A percentile compares a stretch with the other conserved stretches of the same genome.
Evolutionary conservation across 495 filamentous ascomycete genomes (phyloP).

Genomic region (Letharia lupina): DNA sequence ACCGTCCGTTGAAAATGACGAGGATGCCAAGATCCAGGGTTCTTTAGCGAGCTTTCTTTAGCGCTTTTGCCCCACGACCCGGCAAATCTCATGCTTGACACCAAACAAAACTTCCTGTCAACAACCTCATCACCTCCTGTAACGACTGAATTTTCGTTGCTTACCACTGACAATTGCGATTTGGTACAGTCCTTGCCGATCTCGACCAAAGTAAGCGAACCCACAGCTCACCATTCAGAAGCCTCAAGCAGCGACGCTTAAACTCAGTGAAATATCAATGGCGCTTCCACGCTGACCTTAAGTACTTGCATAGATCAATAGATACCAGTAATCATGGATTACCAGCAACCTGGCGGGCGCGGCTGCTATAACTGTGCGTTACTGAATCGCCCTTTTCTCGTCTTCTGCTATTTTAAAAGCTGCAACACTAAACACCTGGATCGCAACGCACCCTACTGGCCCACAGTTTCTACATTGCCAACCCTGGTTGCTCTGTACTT

Average conservation of each 20-base stretch:
- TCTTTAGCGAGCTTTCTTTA: constrained; percentile 14
- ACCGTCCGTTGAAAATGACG: neutral
- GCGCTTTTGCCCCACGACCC: constrained; percentile 15
- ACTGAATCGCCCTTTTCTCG: neutral
- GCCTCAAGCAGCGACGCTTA: neutral
- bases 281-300: neutral
- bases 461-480: neutral
- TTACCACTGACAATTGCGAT: neutral
- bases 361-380: constrained; percentile 78
- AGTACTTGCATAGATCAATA: neutral
- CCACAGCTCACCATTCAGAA: neutral
- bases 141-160: neutral
- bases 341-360: constrained; percentile 45
- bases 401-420: neutral
- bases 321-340: constrained; percentile 38
- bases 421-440: neutral
- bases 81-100: constrained; percentile 7
- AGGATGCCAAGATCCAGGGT: neutral
- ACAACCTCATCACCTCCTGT: neutral
- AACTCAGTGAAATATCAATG: neutral
- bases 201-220: neutral
- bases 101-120: constrained; percentile 3
- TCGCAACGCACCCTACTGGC: neutral
- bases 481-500: neutral
- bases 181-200: neutral